A percentile compares a stretch with the other conserved stretches of the same genome.
These are phyloP conservation scores for Nyctanthes arbortristis DNA, from an alignment of 257 asterid genomes.

Conservation along the genomic window DNA sequence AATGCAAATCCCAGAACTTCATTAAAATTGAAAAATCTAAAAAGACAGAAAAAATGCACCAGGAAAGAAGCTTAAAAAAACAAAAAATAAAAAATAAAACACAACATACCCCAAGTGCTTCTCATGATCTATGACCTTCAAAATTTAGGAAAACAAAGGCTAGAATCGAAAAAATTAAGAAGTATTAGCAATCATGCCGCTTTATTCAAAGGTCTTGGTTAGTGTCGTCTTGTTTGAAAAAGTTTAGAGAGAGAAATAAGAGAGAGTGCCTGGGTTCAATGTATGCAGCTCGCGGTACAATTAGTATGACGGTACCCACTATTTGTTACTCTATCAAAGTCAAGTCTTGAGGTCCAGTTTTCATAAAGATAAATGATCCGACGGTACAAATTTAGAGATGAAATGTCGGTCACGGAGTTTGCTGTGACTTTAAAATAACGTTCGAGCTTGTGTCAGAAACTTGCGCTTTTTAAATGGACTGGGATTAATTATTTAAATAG, in stretches of 20 bases:
- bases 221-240: slow-evolving; percentile 19
- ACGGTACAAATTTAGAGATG: not conserved
- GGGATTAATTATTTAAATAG: not conserved
- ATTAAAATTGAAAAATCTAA: not conserved
- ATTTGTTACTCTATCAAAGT: not conserved
- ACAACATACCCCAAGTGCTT: slow-evolving; percentile 1
- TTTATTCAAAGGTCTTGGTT: slow-evolving; percentile 18
- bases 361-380: not conserved
- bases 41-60: not conserved
- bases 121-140: slow-evolving; percentile 1
- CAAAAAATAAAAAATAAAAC: not conserved
- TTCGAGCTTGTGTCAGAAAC: slow-evolving; percentile 17
- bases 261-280: slow-evolving; percentile 36
- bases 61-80: not conserved
- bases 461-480: not conserved
- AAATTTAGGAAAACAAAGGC: not conserved
- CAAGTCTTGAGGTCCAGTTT: not conserved
- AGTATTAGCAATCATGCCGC: slow-evolving; percentile 13
- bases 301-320: slow-evolving; percentile 8
- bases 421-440: slow-evolving; percentile 18
- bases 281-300: slow-evolving; percentile 20
- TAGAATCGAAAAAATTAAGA: slow-evolving; percentile 16
- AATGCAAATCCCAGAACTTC: not conserved
- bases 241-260: slow-evolving; percentile 4
- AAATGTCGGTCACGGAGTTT: not conserved